phyloP scores from a whole-genome alignment of 345 rosid genomes.

The Corchorus olitorius region DNA sequence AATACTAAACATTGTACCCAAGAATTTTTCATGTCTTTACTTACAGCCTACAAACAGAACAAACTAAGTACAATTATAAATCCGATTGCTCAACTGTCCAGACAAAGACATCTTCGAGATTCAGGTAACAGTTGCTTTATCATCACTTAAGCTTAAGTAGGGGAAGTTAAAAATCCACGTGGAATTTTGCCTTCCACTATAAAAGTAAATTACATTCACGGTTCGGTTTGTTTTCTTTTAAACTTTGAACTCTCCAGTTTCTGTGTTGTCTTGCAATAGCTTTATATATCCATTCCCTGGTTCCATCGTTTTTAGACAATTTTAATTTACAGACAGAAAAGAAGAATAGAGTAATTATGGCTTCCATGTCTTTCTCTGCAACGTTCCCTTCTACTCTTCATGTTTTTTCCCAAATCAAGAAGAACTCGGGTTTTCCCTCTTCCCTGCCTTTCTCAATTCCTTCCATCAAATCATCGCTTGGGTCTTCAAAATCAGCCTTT shows the following conservation, averaged over 20 bases:
- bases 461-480: conserved; percentile 47
- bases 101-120: too few relatives aligned
- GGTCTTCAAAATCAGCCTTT: conserved; percentile 49
- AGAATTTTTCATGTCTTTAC: too few relatives aligned
- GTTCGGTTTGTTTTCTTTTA: background rate
- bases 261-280: background rate
- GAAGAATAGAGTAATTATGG: conserved; percentile 23
- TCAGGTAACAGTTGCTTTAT: background rate
- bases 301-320: background rate
- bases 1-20: too few relatives aligned
- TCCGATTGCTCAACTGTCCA: too few relatives aligned
- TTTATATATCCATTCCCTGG: background rate
- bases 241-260: background rate
- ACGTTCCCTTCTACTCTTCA: conserved; percentile 37
- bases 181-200: conserved; percentile 24
- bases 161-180: conserved; percentile 15
- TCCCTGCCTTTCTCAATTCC: conserved; percentile 38
- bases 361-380: conserved; percentile 46
- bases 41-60: too few relatives aligned
- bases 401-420: conserved; percentile 29
- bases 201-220: background rate
- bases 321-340: background rate
- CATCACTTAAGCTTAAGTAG: too few relatives aligned
- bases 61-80: too few relatives aligned
- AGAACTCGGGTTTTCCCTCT: conserved; percentile 18